Evolutionary conservation across 208 protist genomes (phyloP).

Genomic region (Leptomonas seymouri): DNA sequence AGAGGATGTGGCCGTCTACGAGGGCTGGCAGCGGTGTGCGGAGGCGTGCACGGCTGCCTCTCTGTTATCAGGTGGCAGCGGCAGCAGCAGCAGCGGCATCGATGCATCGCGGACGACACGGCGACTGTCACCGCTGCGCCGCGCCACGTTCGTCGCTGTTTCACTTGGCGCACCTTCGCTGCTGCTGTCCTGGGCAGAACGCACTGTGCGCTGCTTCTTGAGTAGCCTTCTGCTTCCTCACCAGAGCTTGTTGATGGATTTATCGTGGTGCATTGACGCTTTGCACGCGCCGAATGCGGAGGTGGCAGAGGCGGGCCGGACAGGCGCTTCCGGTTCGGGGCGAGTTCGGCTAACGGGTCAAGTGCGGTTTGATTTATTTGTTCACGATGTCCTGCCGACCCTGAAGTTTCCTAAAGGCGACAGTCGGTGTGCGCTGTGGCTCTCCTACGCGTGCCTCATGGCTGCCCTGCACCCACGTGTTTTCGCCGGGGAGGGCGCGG

Average conservation of each 20-base stretch:
- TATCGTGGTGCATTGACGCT: conserved; percentile 52
- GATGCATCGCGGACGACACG: conserved; percentile 12
- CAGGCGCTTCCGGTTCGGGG: not conserved
- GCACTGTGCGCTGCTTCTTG: conserved; percentile 18
- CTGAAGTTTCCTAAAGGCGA: conserved; percentile 40
- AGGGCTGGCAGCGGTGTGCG: conserved; percentile 45
- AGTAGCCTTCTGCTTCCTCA: conserved; percentile 50
- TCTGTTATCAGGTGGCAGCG: not conserved
- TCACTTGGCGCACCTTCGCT: conserved; percentile 34
- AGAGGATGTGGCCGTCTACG: conserved; percentile 39
- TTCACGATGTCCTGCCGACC: conserved; percentile 40
- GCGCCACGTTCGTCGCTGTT: conserved; percentile 15
- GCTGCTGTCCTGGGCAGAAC: conserved; percentile 35
- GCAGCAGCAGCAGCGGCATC: not conserved
- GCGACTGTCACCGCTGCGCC: conserved; percentile 26
- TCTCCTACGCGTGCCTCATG: conserved; percentile 34
- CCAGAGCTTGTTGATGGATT: conserved; percentile 61
- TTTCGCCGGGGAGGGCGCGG: conserved; percentile 4
- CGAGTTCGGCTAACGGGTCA: conserved; percentile 9
- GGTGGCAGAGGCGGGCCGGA: not conserved
- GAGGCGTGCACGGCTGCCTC: conserved; percentile 12
- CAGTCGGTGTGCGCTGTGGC: conserved; percentile 37
- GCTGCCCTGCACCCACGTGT: conserved; percentile 23
- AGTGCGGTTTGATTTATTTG: conserved; percentile 34
- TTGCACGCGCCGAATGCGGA: conserved; percentile 1